phyloP scores from a whole-genome alignment of 2,329 filamentous ascomycete genomes.

The Elsinoe batatas region DNA sequence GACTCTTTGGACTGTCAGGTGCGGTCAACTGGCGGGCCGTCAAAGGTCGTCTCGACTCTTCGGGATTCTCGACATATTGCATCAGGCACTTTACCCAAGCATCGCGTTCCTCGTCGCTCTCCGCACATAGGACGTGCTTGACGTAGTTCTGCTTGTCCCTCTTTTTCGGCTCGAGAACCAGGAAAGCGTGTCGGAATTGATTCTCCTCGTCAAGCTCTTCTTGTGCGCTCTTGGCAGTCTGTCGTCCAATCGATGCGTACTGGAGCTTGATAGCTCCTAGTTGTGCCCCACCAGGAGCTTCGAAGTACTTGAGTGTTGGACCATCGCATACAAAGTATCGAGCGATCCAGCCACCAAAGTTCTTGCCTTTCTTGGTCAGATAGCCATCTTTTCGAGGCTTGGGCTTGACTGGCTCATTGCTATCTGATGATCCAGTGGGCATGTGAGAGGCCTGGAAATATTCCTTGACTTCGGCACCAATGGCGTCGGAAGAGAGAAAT shows the following conservation, averaged over 20 bases:
- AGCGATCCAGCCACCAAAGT: slow-evolving; percentile 98
- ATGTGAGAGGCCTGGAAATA: slow-evolving; percentile 25
- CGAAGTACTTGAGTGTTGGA: slow-evolving; percentile 75
- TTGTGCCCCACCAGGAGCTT: slow-evolving; percentile 80
- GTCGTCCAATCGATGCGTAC: slow-evolving; percentile 88
- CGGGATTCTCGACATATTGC: slow-evolving; percentile 73
- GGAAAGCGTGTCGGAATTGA: slow-evolving; percentile 91
- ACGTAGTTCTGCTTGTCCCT: slow-evolving; percentile 84
- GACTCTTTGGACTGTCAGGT: slow-evolving; percentile 19
- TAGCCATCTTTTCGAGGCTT: slow-evolving; percentile 69
- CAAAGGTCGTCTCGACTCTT: slow-evolving; percentile 41
- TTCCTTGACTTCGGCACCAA: slow-evolving; percentile 46
- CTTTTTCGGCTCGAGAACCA: slow-evolving; percentile 90
- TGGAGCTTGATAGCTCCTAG: slow-evolving; percentile 87
- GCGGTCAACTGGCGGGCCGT: slow-evolving; percentile 5
- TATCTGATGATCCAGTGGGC: background rate
- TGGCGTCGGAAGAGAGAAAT: slow-evolving; percentile 64
- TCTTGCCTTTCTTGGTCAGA: slow-evolving; percentile 92
- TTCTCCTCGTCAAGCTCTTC: slow-evolving; percentile 73
- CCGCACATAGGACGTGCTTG: slow-evolving; percentile 88
- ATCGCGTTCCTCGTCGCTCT: slow-evolving; percentile 87
- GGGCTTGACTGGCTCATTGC: slow-evolving; percentile 20
- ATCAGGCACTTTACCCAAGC: slow-evolving; percentile 85
- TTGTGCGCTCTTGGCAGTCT: slow-evolving; percentile 54
- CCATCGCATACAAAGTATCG: slow-evolving; percentile 61